A percentile compares a stretch with the other conserved stretches of the same genome.
Conservation (phyloP, 176 grass and related monocot species). For the Tillandsia fasciculata region DNA sequence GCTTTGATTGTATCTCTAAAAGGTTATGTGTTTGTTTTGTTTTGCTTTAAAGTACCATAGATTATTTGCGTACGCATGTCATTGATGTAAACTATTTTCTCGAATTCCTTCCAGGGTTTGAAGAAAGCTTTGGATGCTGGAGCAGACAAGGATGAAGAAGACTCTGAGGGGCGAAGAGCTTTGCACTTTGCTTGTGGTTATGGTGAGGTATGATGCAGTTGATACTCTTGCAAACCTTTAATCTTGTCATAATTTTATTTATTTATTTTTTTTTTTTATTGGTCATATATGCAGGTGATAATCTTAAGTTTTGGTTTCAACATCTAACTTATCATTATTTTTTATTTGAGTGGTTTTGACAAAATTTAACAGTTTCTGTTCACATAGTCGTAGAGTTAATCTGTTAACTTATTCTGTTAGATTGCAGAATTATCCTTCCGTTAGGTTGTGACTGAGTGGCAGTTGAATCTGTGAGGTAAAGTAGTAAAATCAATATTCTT, state of each 20-base stretch:
- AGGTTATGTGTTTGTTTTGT: neutral
- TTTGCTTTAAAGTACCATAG: neutral
- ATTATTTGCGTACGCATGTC: neutral
- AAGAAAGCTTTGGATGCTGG: constrained; percentile 75
- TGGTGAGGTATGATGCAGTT: constrained; percentile 47
- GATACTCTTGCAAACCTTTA: neutral
- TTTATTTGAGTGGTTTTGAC: neutral
- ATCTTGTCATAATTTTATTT: neutral
- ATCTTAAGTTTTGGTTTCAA: constrained; percentile 4
- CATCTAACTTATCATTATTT: neutral
- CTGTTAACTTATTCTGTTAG: too few relatives aligned
- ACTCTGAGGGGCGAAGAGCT: constrained; percentile 74
- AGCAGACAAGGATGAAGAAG: constrained; percentile 83
- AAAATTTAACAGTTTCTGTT: too few relatives aligned
- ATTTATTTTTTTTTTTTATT: neutral
- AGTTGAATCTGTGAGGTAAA: too few relatives aligned
- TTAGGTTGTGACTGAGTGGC: too few relatives aligned
- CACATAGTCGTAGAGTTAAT: too few relatives aligned
- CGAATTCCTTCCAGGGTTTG: constrained; percentile 35
- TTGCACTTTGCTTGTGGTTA: constrained; percentile 95
- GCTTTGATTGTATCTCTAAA: too few relatives aligned
- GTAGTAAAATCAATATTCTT: too few relatives aligned
- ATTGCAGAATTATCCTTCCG: too few relatives aligned
- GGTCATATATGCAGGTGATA: neutral
- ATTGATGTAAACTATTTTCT: neutral